These are phyloP conservation scores for Phytophthora vignae DNA, from an alignment of 352 stramenopile species.

Conservation along the genomic window DNA sequence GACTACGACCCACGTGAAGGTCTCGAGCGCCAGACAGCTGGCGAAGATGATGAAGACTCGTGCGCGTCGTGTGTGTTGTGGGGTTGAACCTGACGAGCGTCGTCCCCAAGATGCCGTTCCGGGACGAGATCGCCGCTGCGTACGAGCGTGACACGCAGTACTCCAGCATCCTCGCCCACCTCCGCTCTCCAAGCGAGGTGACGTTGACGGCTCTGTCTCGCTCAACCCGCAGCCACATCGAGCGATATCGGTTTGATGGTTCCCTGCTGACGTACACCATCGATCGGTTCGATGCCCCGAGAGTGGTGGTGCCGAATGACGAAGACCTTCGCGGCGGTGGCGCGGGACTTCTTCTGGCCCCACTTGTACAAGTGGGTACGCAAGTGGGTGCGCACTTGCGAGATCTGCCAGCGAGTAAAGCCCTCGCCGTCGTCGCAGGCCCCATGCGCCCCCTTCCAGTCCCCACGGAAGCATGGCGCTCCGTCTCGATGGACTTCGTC, in stretches of 20 bases:
- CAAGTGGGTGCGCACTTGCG: conserved; percentile 5
- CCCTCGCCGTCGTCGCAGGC: conserved; percentile 2
- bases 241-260: too few species aligned
- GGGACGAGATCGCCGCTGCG: background rate
- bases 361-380: conserved; percentile 39
- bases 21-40: background rate
- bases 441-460: conserved; percentile 15
- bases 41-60: conserved; percentile 8
- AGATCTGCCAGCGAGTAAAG: conserved; percentile 30
- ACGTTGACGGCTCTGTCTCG: too few species aligned
- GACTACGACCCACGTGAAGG: conserved; percentile 10
- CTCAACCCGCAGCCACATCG: too few species aligned
- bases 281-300: too few species aligned
- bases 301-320: too few species aligned
- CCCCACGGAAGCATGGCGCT: too few species aligned
- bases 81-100: background rate
- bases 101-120: background rate
- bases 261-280: too few species aligned
- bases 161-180: too few species aligned
- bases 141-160: background rate
- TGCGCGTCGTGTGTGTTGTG: background rate
- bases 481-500: background rate
- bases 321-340: too few species aligned
- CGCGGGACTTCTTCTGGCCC: conserved; percentile 26
- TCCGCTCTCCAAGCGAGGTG: too few species aligned